Base-by-base conservation (phyloP, 225 moss, liverwort and hornwort species). In the Marchantia paleacea region DNA sequence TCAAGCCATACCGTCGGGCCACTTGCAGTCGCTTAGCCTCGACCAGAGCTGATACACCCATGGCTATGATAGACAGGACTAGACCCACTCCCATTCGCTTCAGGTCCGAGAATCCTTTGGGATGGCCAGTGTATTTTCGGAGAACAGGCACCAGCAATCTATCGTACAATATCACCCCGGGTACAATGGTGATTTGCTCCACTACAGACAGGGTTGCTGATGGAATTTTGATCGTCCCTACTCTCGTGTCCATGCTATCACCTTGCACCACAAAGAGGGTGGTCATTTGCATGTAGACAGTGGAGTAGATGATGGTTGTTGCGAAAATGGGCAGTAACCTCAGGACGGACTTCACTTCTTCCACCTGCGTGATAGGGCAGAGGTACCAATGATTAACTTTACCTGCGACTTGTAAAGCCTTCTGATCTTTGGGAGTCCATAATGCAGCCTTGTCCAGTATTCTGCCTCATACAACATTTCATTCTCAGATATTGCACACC, bases 191-290 rank as follows among this genome's bases (percentile, higher is more conserved):
- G 7, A 92, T 64, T 0, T 89, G 88, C 13, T 90, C 90, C 4
- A 95, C 69, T 18, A 91, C 90, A 22, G 92, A 92, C 3, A 92
- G 63, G 0, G 90, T 89, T 0, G 94, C 94, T 0, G 94, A 89
- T 0, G 93, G 90, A n/a, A 94, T 92, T 29, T 84, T 80, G 54
- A 94, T 84, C 10, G 30, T 4, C 12, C 77, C 72, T 19, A 85
- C 55, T 14, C 31, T 49, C 1, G 81, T 82, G 78, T 82, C 81
- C 85, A 85, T 81, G 5, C 81, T 78, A 0, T 82, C 91, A 16
- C 93, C 95, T 81, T 93, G 93, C 7, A 90, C 74, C 0, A 92
- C 91, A 54, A 93, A 95, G 31, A 93, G 88, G 7, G 93, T 95
- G 2, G 90, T 87, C 2, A 93, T 83, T 10, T 95, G 95, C 0